A percentile compares a stretch with the other conserved stretches of the same genome.
Conservation (phyloP, 202 grass and related monocot genomes). For the Schoenoplectus tabernaemontani region DNA sequence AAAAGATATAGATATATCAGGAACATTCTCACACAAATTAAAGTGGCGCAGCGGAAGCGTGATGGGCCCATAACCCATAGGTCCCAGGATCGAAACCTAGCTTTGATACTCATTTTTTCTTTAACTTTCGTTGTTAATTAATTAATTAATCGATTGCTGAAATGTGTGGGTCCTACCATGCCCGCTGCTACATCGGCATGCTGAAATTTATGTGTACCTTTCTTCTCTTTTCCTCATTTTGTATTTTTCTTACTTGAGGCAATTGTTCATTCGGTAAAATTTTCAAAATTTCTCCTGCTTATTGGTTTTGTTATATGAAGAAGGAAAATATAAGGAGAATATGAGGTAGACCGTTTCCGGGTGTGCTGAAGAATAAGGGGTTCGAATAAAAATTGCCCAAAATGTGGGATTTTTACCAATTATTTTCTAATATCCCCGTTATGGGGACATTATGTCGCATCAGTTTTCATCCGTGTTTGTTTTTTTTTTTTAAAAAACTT, state of each 20-base stretch:
- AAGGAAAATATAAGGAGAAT: too few species aligned
- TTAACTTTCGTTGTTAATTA: too few species aligned
- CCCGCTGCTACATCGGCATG: slow-evolving; percentile 72
- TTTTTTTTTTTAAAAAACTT: not conserved
- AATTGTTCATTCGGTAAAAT: not conserved
- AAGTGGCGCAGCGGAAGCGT: slow-evolving; percentile 85
- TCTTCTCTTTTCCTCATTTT: not conserved
- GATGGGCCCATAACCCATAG: slow-evolving; percentile 99
- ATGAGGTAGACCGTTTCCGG: too few species aligned
- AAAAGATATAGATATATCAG: too few species aligned
- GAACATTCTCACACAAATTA: too few species aligned
- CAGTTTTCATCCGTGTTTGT: not conserved
- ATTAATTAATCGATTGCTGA: too few species aligned
- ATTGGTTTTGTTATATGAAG: too few species aligned
- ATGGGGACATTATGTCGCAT: not conserved
- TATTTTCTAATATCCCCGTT: not conserved
- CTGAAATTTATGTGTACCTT: slow-evolving; percentile 77
- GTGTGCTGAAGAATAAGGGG: too few species aligned
- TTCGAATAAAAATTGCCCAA: too few species aligned
- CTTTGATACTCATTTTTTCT: too few species aligned
- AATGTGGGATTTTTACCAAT: not conserved
- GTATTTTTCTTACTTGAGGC: not conserved
- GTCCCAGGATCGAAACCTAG: slow-evolving; percentile 90
- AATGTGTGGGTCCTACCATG: slow-evolving; percentile 74
- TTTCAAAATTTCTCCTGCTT: too few species aligned